Percentiles rank a stretch among this genome's conserved stretches.
Evolutionary conservation across 2,329 filamentous ascomycete genomes (phyloP).

Genomic region (Raffaelea ambrosiae): DNA sequence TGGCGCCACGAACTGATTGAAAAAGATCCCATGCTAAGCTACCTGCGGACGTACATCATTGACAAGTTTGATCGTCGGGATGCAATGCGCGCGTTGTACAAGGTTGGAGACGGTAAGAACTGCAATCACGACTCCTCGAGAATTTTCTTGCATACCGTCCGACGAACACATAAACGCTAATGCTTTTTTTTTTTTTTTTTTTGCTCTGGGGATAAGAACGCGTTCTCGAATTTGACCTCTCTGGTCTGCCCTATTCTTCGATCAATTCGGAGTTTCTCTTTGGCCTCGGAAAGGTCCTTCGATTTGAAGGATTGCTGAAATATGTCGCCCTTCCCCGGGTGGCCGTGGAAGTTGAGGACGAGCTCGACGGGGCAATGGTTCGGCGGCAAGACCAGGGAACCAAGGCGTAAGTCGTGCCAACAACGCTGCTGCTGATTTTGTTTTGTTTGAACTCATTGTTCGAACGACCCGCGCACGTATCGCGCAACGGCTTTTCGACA

Average conservation of each 20-base stretch:
- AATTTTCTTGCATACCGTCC: too few relatives aligned
- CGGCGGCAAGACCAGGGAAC: neutral
- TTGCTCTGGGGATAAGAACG: too few relatives aligned
- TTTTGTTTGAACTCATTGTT: too few relatives aligned
- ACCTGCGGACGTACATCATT: conserved; percentile 6
- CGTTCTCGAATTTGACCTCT: conserved; percentile 6
- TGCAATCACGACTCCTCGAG: too few relatives aligned
- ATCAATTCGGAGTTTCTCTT: conserved; percentile 5
- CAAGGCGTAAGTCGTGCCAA: neutral
- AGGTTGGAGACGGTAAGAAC: conserved; percentile 5
- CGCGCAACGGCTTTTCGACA: too few relatives aligned
- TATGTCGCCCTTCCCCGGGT: conserved; percentile 5
- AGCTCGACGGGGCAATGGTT: neutral
- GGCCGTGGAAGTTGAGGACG: neutral
- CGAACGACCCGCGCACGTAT: too few relatives aligned
- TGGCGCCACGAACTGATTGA: conserved; percentile 4
- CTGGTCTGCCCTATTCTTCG: conserved; percentile 2
- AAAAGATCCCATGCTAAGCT: neutral
- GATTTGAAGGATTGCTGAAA: conserved; percentile 5
- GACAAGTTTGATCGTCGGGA: conserved; percentile 1
- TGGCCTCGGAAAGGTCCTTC: conserved; percentile 4
- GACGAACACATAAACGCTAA: too few relatives aligned
- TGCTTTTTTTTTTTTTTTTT: neutral
- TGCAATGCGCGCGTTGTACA: conserved; percentile 5
- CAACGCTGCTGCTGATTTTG: neutral